Evolutionary conservation across 2,329 filamentous ascomycete genomes (phyloP), one percentile per base, ranked within the genome.

Genomic region (Teratosphaeria nubilosa): DNA sequence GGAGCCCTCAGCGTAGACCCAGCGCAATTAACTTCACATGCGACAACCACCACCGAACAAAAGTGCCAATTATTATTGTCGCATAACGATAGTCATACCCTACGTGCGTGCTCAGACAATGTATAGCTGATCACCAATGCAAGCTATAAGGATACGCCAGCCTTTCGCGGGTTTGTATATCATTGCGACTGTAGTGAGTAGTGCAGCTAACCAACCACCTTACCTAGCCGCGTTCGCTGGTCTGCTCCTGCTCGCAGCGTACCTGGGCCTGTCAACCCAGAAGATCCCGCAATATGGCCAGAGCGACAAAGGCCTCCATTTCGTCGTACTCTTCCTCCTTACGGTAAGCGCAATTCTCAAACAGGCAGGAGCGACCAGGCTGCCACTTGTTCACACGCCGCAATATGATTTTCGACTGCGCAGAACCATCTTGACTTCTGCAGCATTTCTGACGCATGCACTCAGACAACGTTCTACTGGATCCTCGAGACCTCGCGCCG

Each of bases 401-500:
- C n/a, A 48, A 20, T 11, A 48, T 48, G 9, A n/a, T 48, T 10
- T 20, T 48, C 16, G 41, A 7, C 41, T 20, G 41, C 16, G 20
- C n/a, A 48, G n/a, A 48, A 48, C 20, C 20, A 20, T 16, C 41
- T 48, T 48, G 5, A 22, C 41, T 16, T 48, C 1, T 20, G 41
- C 16, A 48, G 5, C n/a, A 48, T 48, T 16, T 48, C 41, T 48
- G 41, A 51, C 52, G 53, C 34, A 50, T 54, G 55, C 41, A 9
- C 48, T 30, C 56, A 70, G 68, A 56, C 60, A 1, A 59, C 60
- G 65, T 97, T 97, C 80, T 99, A 99, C 83, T 99, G 94, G 91
- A 88, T 96, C 70, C 76, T 96, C 67, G 94, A 99, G 73, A 95
- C 91, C 56, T 87, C 86, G 62, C 88, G 94, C 62, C 86, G 92